Conservation (phyloP, 805 yeast genomes). For the Cephaloascus fragrans region DNA sequence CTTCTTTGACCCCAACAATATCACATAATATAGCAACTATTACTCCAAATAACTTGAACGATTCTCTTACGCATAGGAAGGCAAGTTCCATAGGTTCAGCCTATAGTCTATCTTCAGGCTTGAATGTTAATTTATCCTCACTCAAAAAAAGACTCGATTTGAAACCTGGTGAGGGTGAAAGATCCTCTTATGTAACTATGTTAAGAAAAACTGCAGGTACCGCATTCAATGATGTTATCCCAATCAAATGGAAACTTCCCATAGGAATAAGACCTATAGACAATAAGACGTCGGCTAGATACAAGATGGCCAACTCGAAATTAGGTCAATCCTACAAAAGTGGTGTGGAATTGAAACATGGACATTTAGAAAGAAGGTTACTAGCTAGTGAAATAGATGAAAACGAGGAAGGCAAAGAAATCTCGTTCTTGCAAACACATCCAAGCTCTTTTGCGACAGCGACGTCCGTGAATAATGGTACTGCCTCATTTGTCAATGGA, state of each 20-base stretch:
- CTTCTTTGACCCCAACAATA: neutral
- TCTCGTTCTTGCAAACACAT: neutral
- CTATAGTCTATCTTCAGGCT: neutral
- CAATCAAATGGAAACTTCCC: constrained; percentile 40
- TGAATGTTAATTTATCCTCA: neutral
- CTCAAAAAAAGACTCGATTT: neutral
- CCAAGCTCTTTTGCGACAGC: too few species aligned
- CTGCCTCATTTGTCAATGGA: neutral
- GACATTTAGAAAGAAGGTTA: constrained; percentile 52
- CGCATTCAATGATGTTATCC: constrained; percentile 35
- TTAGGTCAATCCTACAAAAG: constrained; percentile 7
- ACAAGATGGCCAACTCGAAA: constrained; percentile 6
- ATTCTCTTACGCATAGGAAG: neutral
- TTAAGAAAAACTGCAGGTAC: constrained; percentile 36
- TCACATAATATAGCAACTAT: too few species aligned
- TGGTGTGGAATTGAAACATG: constrained; percentile 51
- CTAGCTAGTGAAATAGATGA: constrained; percentile 73
- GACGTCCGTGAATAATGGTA: neutral
- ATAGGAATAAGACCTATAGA: constrained; percentile 44
- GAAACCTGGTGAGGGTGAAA: constrained; percentile 36
- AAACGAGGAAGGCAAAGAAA: constrained; percentile 24
- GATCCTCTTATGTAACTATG: constrained; percentile 37
- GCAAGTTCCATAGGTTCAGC: neutral
- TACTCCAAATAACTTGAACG: neutral
- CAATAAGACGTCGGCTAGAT: constrained; percentile 19